Evolutionary conservation across 2,329 filamentous ascomycete genomes (phyloP), one percentile per base, ranked within the genome.

Genomic region (Colletotrichum sp.): DNA sequence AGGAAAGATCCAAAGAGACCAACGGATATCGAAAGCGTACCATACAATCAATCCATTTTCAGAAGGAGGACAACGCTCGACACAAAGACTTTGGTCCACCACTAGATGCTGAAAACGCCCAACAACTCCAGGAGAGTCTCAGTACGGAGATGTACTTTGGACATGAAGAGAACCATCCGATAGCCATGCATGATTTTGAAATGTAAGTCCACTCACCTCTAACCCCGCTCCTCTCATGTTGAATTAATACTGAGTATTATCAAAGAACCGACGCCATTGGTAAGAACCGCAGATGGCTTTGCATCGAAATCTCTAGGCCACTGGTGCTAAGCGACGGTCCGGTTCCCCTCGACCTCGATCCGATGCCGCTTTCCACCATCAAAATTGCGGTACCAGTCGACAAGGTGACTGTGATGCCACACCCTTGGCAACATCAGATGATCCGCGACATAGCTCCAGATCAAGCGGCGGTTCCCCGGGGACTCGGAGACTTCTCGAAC

Each of bases 341-440:
- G 12, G 49, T 55, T 28, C 77, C 75, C 9, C 34, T 32, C 16
- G 75, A 77, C 24, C 65, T 78, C 15, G 32, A 67, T 2, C 68
- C 71, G 8, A 75, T 77, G 71, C 77, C 77, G 9, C 39, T 28
- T 34, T 71, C 67, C 2, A 67, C 49, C 12, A 55, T 78, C 36
- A 74, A 65, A 24, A 69, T 78, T 34, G 75, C 77, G 26, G 69
- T 71, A 26, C 71, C 75, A 10, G 49, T n/a, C 18, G 75, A 69
- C 15, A 77, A 73, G 13, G 44, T 77, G n/a, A 39, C 21, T 7
- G 6, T 55, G 34, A 13, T 36, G 39, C 18, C 65, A 10, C 1
- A 15, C 24, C 18, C 10, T 32, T 39, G 21, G 44, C 24, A 72
- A 30, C 34, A 24, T 24, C 39, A 60, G n/a, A 30, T 55, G 32